Conservation (phyloP, 768 basidiomycete species). For the Hygrocybe punicea region DNA sequence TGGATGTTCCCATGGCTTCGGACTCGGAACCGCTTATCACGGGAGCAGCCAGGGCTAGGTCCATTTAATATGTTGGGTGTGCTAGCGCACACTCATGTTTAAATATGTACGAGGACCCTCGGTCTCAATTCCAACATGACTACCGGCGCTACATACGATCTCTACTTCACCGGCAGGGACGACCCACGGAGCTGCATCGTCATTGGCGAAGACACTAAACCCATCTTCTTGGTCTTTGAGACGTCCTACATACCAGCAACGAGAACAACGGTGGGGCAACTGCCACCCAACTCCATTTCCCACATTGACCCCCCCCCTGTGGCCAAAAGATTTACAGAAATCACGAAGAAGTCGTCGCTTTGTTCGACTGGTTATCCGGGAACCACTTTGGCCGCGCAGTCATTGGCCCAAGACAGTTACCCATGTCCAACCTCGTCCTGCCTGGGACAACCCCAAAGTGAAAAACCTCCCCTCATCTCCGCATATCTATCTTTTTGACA, state of each 20-base stretch:
- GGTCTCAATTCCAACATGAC: constrained; percentile 28
- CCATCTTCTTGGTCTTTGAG: constrained; percentile 64
- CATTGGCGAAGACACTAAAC: constrained; percentile 60
- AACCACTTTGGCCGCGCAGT: constrained; percentile 54
- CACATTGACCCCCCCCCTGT: constrained; percentile 5
- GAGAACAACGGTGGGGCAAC: constrained; percentile 47
- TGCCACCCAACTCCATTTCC: not conserved
- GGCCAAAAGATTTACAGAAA: constrained; percentile 44
- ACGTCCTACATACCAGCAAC: constrained; percentile 48
- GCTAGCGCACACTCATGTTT: constrained; percentile 35
- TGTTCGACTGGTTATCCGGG: constrained; percentile 51
- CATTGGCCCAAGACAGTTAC: constrained; percentile 50
- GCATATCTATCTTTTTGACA: too few species aligned
- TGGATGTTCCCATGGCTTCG: constrained; percentile 50
- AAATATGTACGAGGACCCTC: constrained; percentile 43
- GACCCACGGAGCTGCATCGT: constrained; percentile 65
- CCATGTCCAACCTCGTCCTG: constrained; percentile 62
- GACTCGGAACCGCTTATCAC: constrained; percentile 50
- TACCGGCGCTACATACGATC: constrained; percentile 42
- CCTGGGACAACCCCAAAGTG: constrained; percentile 52
- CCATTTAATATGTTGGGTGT: not conserved
- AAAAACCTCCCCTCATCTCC: constrained; percentile 9
- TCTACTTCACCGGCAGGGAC: constrained; percentile 69
- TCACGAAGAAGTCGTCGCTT: constrained; percentile 47
- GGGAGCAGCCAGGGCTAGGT: constrained; percentile 30